Evolutionary conservation across 1,284 basidiomycete genomes (phyloP).

Genomic region (Pseudozyma pruni): DNA sequence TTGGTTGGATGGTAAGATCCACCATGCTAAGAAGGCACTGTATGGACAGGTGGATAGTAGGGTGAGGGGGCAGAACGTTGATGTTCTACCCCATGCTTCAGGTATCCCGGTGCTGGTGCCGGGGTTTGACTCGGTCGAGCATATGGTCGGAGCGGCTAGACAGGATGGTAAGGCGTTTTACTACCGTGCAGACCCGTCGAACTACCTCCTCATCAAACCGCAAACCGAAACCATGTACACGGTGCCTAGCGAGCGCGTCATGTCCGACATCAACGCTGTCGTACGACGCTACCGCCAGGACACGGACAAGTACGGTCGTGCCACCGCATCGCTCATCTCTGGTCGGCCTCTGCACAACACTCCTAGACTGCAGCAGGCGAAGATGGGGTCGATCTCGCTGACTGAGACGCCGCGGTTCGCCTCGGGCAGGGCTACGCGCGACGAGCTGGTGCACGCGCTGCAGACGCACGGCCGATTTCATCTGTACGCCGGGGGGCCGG

Average conservation of each 20-base stretch:
- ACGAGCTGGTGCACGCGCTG: neutral
- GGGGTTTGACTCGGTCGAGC: neutral
- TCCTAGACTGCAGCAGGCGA: neutral
- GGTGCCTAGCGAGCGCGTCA: neutral
- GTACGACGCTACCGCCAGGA: neutral
- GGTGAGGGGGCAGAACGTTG: neutral
- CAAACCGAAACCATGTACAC: neutral
- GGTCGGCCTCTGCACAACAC: neutral
- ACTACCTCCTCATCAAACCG: neutral
- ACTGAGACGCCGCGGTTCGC: neutral
- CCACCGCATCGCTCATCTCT: neutral
- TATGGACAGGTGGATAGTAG: no score
- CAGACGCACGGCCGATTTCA: neutral
- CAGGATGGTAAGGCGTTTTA: neutral
- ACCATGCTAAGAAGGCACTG: neutral
- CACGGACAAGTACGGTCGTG: neutral
- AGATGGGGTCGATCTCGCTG: neutral
- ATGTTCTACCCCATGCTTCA: neutral
- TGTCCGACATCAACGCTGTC: neutral
- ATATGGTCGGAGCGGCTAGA: neutral
- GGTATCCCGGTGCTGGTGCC: neutral
- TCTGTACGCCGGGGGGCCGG: neutral
- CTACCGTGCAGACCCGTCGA: neutral
- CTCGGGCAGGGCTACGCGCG: neutral
- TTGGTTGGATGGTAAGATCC: neutral